Percentiles rank a stretch among this genome's conserved stretches.
Conservation (phyloP, 2,329 filamentous ascomycete genomes). For the Epichloe elymi region DNA sequence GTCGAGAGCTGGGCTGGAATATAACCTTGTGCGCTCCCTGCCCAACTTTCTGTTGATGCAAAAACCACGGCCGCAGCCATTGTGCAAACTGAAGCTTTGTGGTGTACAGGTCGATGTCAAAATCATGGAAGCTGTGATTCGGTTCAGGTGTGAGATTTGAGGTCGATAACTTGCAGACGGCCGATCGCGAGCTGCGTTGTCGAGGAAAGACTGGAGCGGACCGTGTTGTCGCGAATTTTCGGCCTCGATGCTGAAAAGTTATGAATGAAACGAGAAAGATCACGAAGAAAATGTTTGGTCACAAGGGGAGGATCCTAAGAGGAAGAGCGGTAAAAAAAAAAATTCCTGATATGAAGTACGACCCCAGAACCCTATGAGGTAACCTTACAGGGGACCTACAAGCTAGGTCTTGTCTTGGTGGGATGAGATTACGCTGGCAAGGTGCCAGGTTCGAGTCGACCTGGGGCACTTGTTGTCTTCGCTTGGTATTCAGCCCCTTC, state of each 20-base stretch:
- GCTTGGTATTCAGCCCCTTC: too few relatives aligned
- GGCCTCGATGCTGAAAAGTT: background rate
- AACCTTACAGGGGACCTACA: background rate
- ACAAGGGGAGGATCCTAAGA: background rate
- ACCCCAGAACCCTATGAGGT: background rate
- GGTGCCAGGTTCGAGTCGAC: background rate
- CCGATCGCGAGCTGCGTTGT: slow-evolving; percentile 7
- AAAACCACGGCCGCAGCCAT: slow-evolving; percentile 42
- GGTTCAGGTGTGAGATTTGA: background rate
- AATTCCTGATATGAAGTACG: background rate
- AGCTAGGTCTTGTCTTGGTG: background rate
- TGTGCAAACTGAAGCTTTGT: slow-evolving; percentile 33
- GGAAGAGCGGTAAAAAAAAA: background rate
- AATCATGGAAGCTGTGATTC: slow-evolving; percentile 38
- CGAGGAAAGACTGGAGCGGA: background rate
- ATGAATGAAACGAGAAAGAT: background rate
- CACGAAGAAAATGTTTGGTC: background rate
- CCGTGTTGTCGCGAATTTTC: background rate
- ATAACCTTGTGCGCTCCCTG: slow-evolving; percentile 26
- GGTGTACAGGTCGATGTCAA: slow-evolving; percentile 26
- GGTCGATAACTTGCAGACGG: background rate
- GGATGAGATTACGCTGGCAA: slow-evolving; percentile 1
- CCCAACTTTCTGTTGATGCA: slow-evolving; percentile 28
- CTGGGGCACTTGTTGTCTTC: background rate
- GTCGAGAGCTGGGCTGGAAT: slow-evolving; percentile 20